phyloP scores from a whole-genome alignment of 345 rosid species.

The Gossypium longicalyx region DNA sequence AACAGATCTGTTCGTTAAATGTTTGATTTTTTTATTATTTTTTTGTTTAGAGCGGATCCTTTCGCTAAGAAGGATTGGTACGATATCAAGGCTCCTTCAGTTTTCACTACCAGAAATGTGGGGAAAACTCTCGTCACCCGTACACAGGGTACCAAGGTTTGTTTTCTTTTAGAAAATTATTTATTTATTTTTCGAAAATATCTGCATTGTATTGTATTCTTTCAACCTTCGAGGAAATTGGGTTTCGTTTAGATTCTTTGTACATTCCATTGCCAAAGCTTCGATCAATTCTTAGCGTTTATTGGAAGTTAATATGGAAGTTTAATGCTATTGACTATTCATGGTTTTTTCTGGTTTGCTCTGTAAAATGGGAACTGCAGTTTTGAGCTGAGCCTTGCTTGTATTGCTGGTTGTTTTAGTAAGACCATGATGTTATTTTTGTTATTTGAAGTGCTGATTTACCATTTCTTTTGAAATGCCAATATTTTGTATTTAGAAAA shows the following conservation, averaged over 20 bases:
- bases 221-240: neutral
- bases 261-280: neutral
- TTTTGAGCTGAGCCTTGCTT: neutral
- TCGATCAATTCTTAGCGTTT: neutral
- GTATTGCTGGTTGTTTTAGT: neutral
- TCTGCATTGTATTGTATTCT: neutral
- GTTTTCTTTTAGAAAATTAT: slow-evolving; percentile 9
- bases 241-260: neutral
- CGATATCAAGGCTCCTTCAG: slow-evolving; percentile 88
- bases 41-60: slow-evolving; percentile 61
- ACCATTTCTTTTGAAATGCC: no score
- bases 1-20: neutral
- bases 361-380: neutral
- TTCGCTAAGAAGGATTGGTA: slow-evolving; percentile 99
- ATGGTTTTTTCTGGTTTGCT: neutral
- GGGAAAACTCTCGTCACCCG: slow-evolving; percentile 91
- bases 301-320: neutral
- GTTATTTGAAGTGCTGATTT: neutral
- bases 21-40: neutral
- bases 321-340: no score
- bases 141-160: slow-evolving; percentile 92
- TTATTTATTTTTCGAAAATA: neutral
- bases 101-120: slow-evolving; percentile 54
- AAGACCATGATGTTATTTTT: neutral
- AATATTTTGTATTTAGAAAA: no score